Conservation (phyloP, 2,329 filamentous ascomycete species). For the Phymatotrichopsis omnivora region DNA sequence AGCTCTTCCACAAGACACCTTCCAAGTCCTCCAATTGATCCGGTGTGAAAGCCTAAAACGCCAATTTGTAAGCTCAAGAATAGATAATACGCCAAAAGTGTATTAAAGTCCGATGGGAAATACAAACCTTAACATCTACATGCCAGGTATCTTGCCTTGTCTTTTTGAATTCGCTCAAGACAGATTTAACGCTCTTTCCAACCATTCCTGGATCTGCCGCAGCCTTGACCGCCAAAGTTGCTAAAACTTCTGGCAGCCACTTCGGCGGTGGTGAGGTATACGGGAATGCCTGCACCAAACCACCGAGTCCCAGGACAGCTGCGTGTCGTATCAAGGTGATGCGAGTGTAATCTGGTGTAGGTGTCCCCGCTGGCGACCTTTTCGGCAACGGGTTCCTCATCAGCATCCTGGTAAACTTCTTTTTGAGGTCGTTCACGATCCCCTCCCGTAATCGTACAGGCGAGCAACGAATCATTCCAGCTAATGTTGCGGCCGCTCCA, state of each 20-base stretch:
- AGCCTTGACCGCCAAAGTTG: constrained; percentile 71
- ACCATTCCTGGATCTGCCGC: constrained; percentile 85
- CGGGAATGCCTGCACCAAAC: constrained; percentile 88
- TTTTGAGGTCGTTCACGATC: constrained; percentile 64
- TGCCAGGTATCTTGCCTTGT: constrained; percentile 98
- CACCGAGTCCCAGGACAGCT: constrained; percentile 80
- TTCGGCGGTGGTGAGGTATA: constrained; percentile 83
- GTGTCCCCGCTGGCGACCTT: constrained; percentile 33
- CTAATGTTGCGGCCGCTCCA: constrained; percentile 82
- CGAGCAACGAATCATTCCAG: constrained; percentile 96
- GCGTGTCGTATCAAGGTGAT: constrained; percentile 63
- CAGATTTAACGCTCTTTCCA: constrained; percentile 87
- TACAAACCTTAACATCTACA: constrained; percentile 86
- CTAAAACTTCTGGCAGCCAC: constrained; percentile 91
- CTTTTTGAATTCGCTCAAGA: constrained; percentile 97
- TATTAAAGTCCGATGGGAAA: not conserved
- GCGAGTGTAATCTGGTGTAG: constrained; percentile 29
- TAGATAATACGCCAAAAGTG: constrained; percentile 3
- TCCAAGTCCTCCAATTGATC: constrained; percentile 93
- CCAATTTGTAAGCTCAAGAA: constrained; percentile 27
- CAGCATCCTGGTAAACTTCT: constrained; percentile 69
- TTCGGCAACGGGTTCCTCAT: constrained; percentile 79
- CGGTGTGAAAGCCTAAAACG: constrained; percentile 62
- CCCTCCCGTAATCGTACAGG: constrained; percentile 66
- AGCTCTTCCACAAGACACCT: constrained; percentile 98